A percentile compares a stretch with the other conserved stretches of the same genome.
phyloP scores from a whole-genome alignment of 495 filamentous ascomycete genomes.

The Baudoinia panamericana region DNA sequence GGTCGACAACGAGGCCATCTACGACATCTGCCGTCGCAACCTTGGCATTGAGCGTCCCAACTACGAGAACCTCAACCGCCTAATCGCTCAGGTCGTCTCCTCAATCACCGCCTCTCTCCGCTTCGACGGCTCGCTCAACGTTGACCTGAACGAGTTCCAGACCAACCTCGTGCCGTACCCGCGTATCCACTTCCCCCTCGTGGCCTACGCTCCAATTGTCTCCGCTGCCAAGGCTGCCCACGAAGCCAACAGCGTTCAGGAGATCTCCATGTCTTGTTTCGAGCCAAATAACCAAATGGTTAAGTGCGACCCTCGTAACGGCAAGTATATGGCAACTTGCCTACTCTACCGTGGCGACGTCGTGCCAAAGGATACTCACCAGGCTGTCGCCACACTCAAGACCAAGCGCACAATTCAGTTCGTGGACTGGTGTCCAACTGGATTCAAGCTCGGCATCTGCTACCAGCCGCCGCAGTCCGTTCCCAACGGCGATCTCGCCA shows the following conservation, averaged over 20 bases:
- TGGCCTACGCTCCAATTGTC: constrained; percentile 89
- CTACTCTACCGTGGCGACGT: constrained; percentile 97
- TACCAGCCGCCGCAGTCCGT: constrained; percentile 93
- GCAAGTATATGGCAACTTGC: constrained; percentile 99
- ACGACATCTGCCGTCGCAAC: constrained; percentile 97
- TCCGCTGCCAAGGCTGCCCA: constrained; percentile 87
- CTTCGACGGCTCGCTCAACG: constrained; percentile 97
- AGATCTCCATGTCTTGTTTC: constrained; percentile 44
- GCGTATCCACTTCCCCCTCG: constrained; percentile 97
- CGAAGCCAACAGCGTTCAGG: constrained; percentile 51
- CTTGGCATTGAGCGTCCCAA: constrained; percentile 91
- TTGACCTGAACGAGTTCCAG: constrained; percentile 99
- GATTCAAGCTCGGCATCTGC: constrained; percentile 99
- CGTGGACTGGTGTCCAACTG: constrained; percentile 99
- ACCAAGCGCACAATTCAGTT: constrained; percentile 98
- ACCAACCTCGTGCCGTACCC: constrained; percentile 98
- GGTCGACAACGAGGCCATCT: constrained; percentile 99
- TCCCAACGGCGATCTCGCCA: constrained; percentile 91
- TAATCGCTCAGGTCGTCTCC: constrained; percentile 97
- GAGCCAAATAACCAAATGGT: constrained; percentile 93
- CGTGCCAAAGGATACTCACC: constrained; percentile 86
- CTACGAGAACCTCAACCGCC: constrained; percentile 95
- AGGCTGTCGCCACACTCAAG: constrained; percentile 87
- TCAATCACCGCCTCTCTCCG: constrained; percentile 97
- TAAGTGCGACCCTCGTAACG: constrained; percentile 95